phyloP scores from a whole-genome alignment of 179 eudicot genomes.

The Spinacia oleracea region DNA sequence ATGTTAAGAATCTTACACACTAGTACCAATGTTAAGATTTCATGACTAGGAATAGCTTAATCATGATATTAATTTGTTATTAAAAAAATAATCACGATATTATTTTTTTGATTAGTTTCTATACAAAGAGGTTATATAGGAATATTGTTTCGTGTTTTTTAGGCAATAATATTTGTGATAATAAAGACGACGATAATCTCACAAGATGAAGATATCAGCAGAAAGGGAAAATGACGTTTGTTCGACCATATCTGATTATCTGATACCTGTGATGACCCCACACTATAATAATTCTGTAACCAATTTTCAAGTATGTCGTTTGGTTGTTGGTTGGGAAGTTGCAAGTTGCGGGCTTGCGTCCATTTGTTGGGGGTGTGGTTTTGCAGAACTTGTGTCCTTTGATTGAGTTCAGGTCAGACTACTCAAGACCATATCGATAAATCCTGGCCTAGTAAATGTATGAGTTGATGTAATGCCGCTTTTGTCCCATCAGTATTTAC shows the following conservation, averaged over 20 bases:
- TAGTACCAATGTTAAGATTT: too few species aligned
- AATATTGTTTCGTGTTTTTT: not conserved
- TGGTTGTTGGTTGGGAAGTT: conserved; percentile 28
- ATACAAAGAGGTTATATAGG: not conserved
- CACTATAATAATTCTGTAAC: conserved; percentile 21
- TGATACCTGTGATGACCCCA: not conserved
- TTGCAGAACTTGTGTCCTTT: not conserved
- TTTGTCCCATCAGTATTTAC: too few species aligned
- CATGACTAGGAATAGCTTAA: not conserved
- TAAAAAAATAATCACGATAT: not conserved
- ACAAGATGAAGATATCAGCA: not conserved
- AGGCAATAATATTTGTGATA: not conserved
- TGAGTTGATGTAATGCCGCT: too few species aligned
- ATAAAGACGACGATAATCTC: not conserved
- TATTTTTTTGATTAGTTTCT: not conserved
- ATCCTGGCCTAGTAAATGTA: too few species aligned
- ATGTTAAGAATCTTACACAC: too few species aligned
- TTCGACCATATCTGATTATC: not conserved
- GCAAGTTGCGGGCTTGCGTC: not conserved
- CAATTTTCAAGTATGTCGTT: conserved; percentile 6
- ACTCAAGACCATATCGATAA: not conserved
- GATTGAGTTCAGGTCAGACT: not conserved
- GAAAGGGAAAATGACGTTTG: not conserved
- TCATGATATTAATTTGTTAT: not conserved
- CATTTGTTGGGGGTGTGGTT: conserved; percentile 3